Percentiles rank a stretch among this genome's conserved stretches.
These are phyloP conservation scores for Aspergillus ruber DNA, from an alignment of 2,329 filamentous ascomycete species.

Conservation along the genomic window DNA sequence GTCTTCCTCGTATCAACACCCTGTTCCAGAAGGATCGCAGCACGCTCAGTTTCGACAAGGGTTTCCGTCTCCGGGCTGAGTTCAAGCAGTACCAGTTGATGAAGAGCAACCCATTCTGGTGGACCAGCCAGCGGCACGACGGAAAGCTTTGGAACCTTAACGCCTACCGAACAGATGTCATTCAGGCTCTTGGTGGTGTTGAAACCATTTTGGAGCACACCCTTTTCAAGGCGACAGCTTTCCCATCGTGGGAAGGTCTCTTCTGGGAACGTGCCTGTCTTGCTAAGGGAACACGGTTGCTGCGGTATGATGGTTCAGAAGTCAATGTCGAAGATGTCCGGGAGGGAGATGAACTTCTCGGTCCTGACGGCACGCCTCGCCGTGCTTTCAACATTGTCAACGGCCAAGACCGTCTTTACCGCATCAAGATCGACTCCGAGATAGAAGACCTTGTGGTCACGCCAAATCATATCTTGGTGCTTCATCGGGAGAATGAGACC, in stretches of 20 bases:
- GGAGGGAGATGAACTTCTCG: constrained; percentile 45
- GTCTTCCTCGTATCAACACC: constrained; percentile 95
- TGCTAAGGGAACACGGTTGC: constrained; percentile 39
- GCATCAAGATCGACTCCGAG: constrained; percentile 38
- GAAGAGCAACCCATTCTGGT: constrained; percentile 99
- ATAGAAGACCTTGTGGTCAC: constrained; percentile 47
- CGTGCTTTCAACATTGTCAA: constrained; percentile 47
- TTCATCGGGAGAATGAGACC: constrained; percentile 38
- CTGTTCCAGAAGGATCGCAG: constrained; percentile 98
- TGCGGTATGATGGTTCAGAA: constrained; percentile 40
- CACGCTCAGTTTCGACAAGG: constrained; percentile 96
- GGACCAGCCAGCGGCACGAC: constrained; percentile 95
- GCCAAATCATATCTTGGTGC: constrained; percentile 44
- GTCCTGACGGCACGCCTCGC: constrained; percentile 44
- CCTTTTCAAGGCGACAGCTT: constrained; percentile 92
- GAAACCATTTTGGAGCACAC: constrained; percentile 98
- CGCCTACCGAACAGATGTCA: constrained; percentile 91
- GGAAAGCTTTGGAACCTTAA: constrained; percentile 98
- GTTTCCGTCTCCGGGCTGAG: constrained; percentile 88
- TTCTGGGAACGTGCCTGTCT: constrained; percentile 71
- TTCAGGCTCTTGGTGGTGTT: constrained; percentile 90
- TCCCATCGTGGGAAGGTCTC: constrained; percentile 92
- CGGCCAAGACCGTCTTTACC: constrained; percentile 44
- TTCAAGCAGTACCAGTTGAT: constrained; percentile 99
- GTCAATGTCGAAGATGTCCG: constrained; percentile 45